These are phyloP conservation scores for Ocimum tenuiflorum DNA, from an alignment of 257 asterid genomes.

Conservation along the genomic window DNA sequence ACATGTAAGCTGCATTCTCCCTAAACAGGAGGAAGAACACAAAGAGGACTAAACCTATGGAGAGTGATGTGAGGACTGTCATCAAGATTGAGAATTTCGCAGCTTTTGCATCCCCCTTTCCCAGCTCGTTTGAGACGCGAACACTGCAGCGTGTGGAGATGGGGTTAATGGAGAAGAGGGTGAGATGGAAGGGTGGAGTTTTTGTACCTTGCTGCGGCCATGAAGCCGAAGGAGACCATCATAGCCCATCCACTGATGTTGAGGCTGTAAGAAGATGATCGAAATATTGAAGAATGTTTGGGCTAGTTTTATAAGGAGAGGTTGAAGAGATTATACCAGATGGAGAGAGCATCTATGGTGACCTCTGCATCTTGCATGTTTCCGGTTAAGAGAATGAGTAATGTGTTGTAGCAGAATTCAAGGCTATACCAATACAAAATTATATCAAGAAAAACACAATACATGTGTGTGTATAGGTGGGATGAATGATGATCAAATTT, in stretches of 20 bases:
- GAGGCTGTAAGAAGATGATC: constrained; percentile 33
- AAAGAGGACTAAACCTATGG: constrained; percentile 33
- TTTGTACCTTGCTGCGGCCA: constrained; percentile 44
- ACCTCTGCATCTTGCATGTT: constrained; percentile 51
- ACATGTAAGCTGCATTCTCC: constrained; percentile 40
- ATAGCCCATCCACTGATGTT: constrained; percentile 56
- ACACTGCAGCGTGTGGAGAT: constrained; percentile 28
- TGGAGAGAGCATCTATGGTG: constrained; percentile 55
- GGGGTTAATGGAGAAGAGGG: too few species aligned
- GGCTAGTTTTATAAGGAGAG: neutral
- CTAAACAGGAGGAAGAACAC: constrained; percentile 40
- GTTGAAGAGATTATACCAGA: constrained; percentile 38
- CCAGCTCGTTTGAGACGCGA: constrained; percentile 63
- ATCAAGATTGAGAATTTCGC: constrained; percentile 42
- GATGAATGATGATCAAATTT: too few species aligned
- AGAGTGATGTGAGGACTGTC: constrained; percentile 38
- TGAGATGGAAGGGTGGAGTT: neutral
- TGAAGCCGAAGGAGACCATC: constrained; percentile 61
- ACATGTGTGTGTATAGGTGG: neutral
- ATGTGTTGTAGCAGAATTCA: constrained; percentile 58
- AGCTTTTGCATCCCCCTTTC: constrained; percentile 41
- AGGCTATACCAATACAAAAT: constrained; percentile 29
- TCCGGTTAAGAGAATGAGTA: constrained; percentile 51
- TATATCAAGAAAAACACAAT: neutral
- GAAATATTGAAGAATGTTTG: neutral